Conservation (phyloP, 1,284 basidiomycete genomes). For the Filobasidium uniguttulatum region DNA sequence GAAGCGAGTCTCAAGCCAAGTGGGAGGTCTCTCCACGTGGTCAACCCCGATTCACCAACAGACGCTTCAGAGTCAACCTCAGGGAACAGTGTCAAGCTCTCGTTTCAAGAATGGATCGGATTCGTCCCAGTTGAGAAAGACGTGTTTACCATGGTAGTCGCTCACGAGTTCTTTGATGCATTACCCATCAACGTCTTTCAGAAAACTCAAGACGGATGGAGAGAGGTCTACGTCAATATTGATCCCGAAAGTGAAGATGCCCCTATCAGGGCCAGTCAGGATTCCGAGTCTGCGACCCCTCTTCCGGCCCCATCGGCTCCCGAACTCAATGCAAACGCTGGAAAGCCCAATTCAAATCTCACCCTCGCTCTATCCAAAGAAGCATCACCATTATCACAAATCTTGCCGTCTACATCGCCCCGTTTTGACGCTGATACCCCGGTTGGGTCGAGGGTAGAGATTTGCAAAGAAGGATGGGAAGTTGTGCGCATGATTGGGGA, state of each 20-base stretch:
- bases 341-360: slow-evolving; percentile 40
- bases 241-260: slow-evolving; percentile 18
- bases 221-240: slow-evolving; percentile 66
- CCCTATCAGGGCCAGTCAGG: slow-evolving; percentile 6
- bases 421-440: slow-evolving; percentile 53
- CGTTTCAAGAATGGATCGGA: slow-evolving; percentile 65
- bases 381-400: slow-evolving; percentile 50
- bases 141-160: slow-evolving; percentile 71
- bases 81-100: slow-evolving; percentile 33
- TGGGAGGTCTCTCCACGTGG: too few relatives aligned
- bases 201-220: slow-evolving; percentile 69
- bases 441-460: slow-evolving; percentile 57
- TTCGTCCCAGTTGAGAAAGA: slow-evolving; percentile 46
- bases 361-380: slow-evolving; percentile 53
- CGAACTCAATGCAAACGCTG: slow-evolving; percentile 31
- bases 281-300: not conserved
- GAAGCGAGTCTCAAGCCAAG: not conserved
- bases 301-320: slow-evolving; percentile 3
- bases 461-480: slow-evolving; percentile 56
- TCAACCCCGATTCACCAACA: not conserved
- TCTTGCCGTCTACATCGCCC: slow-evolving; percentile 55
- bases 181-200: slow-evolving; percentile 83
- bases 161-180: slow-evolving; percentile 97
- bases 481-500: slow-evolving; percentile 54
- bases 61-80: not conserved